Conservation (phyloP, 495 filamentous ascomycete species). For the Annulohypoxylon maeteangense region DNA sequence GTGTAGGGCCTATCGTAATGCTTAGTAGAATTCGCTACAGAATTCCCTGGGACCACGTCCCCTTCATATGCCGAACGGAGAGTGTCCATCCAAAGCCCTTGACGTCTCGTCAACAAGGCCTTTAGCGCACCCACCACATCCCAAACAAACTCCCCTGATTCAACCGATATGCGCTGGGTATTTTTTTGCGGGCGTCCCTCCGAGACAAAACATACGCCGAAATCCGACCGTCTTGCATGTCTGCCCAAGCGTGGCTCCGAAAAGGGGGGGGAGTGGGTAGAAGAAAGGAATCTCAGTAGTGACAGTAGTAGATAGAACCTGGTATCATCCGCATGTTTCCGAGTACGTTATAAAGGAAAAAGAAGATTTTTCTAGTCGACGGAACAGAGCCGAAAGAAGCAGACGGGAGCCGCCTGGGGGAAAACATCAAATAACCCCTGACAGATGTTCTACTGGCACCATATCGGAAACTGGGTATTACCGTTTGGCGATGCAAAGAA, state of each 20-base stretch:
- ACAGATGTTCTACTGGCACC: constrained; percentile 34
- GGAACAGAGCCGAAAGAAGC: constrained; percentile 15
- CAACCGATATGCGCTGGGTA: constrained; percentile 16
- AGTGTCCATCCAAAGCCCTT: neutral
- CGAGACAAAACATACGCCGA: constrained; percentile 8
- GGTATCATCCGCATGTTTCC: constrained; percentile 21
- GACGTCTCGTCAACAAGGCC: constrained; percentile 2
- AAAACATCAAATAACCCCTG: constrained; percentile 15
- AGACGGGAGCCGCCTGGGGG: constrained; percentile 6
- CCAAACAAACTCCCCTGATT: neutral
- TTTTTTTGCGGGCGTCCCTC: constrained; percentile 16
- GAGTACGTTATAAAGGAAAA: constrained; percentile 6
- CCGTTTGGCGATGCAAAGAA: constrained; percentile 41
- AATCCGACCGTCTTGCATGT: constrained; percentile 1
- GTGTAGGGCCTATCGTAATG: constrained; percentile 21
- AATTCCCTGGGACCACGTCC: constrained; percentile 10
- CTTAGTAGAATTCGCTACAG: constrained; percentile 22
- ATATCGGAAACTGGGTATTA: constrained; percentile 37
- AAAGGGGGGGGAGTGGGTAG: constrained; percentile 17
- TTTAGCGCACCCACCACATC: constrained; percentile 4
- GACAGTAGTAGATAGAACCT: constrained; percentile 33
- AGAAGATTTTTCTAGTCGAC: constrained; percentile 16
- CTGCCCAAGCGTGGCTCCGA: constrained; percentile 1
- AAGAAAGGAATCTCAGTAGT: constrained; percentile 30
- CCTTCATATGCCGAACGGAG: constrained; percentile 9